Percentiles rank a stretch among this genome's conserved stretches.
These are phyloP conservation scores for Tolypocladium ovalisporum DNA, from an alignment of 2,329 filamentous ascomycete genomes.

Conservation along the genomic window DNA sequence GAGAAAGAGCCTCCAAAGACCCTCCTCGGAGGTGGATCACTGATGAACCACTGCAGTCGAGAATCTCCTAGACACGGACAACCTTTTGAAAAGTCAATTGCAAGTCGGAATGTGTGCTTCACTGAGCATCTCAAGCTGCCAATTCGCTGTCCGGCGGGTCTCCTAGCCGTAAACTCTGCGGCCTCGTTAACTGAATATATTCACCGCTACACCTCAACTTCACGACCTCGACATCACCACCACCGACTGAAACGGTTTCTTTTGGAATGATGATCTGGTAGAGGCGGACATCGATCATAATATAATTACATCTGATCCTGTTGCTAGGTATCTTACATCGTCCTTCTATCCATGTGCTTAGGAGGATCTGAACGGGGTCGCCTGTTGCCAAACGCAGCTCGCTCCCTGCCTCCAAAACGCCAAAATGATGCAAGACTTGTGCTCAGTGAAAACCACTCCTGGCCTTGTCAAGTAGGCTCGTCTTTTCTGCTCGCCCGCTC, in stretches of 20 bases:
- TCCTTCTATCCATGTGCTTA: neutral
- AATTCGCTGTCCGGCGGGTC: neutral
- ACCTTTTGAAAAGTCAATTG: neutral
- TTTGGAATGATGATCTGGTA: neutral
- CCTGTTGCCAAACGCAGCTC: neutral
- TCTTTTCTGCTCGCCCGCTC: slow-evolving; percentile 21
- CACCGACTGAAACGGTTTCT: neutral
- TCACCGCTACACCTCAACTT: neutral
- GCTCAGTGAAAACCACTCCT: too few species aligned
- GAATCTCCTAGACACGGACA: neutral
- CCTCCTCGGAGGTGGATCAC: neutral
- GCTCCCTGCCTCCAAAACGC: neutral
- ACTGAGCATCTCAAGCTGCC: neutral
- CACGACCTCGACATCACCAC: neutral
- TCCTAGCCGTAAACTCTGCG: neutral
- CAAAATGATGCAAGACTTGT: neutral
- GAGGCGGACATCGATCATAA: neutral
- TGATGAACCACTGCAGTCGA: neutral
- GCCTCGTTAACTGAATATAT: neutral
- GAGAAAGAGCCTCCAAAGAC: neutral
- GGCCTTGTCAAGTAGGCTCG: neutral
- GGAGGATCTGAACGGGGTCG: neutral
- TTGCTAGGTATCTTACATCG: neutral
- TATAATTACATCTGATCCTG: neutral
- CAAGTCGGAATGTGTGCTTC: neutral